Conservation (phyloP, 2,329 filamentous ascomycete species). For the Penicillium sp. region DNA sequence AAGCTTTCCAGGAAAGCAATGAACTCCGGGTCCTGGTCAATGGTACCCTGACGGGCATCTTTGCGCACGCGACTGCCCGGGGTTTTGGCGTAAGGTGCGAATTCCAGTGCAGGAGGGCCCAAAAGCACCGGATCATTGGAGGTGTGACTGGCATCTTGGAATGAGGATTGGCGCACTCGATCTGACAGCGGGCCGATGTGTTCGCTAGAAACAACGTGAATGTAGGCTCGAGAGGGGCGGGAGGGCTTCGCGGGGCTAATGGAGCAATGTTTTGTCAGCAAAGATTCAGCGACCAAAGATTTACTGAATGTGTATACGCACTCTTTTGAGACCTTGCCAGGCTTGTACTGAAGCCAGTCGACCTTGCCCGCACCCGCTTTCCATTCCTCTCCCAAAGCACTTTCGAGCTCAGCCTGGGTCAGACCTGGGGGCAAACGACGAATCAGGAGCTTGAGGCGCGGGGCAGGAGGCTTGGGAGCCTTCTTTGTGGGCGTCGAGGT, state of each 20-base stretch:
- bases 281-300: background rate
- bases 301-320: slow-evolving; percentile 41
- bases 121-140: slow-evolving; percentile 71
- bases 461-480: slow-evolving; percentile 47
- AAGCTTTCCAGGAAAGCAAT: slow-evolving; percentile 88
- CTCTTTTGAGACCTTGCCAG: slow-evolving; percentile 82
- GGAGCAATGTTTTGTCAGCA: background rate
- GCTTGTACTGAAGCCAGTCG: slow-evolving; percentile 76
- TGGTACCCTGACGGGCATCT: slow-evolving; percentile 87
- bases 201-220: slow-evolving; percentile 74
- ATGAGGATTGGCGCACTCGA: slow-evolving; percentile 66
- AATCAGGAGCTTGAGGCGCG: slow-evolving; percentile 80
- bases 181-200: slow-evolving; percentile 69
- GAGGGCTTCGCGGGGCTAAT: slow-evolving; percentile 80
- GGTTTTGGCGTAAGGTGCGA: slow-evolving; percentile 79
- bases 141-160: slow-evolving; percentile 81
- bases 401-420: slow-evolving; percentile 74
- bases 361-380: slow-evolving; percentile 75
- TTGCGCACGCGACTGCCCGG: slow-evolving; percentile 72
- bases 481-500: slow-evolving; percentile 48
- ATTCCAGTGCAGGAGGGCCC: slow-evolving; percentile 77
- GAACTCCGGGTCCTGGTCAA: slow-evolving; percentile 95
- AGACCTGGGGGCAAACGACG: slow-evolving; percentile 84
- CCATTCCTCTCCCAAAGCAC: slow-evolving; percentile 77
- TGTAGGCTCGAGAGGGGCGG: slow-evolving; percentile 74